These are phyloP conservation scores for Penstemon davidsonii DNA, from an alignment of 257 asterid genomes.

Conservation along the genomic window DNA sequence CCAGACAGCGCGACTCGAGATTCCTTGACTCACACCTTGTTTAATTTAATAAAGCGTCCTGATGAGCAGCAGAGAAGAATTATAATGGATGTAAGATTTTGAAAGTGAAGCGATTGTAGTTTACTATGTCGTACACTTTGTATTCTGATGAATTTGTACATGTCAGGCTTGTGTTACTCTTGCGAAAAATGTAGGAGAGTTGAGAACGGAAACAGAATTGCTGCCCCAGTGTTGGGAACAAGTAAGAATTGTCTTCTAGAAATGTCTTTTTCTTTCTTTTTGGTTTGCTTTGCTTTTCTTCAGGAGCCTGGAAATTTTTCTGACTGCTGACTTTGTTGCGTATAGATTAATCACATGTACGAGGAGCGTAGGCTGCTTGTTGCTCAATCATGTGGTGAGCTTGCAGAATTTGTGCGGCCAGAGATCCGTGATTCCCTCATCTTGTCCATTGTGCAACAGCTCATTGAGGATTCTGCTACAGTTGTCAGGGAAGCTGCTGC, in stretches of 20 bases:
- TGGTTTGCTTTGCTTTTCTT: not conserved
- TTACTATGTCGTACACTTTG: constrained; percentile 27
- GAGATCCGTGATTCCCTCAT: constrained; percentile 99
- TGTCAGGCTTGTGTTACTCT: constrained; percentile 95
- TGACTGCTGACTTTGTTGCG: constrained; percentile 22
- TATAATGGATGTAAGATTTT: constrained; percentile 90
- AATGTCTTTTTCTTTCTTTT: constrained; percentile 10
- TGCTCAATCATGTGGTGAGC: constrained; percentile 99
- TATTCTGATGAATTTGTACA: constrained; percentile 28
- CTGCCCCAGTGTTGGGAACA: constrained; percentile 99
- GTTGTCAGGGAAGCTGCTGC: constrained; percentile 99
- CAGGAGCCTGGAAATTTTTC: constrained; percentile 13
- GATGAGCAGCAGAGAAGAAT: constrained; percentile 96
- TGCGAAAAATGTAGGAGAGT: constrained; percentile 89
- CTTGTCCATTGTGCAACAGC: constrained; percentile 96
- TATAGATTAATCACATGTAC: constrained; percentile 94
- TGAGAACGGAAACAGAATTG: constrained; percentile 96
- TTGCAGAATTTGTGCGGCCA: constrained; percentile 90
- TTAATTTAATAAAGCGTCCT: constrained; percentile 97
- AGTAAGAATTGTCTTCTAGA: constrained; percentile 46
- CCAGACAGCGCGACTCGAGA: constrained; percentile 85
- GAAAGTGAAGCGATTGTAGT: constrained; percentile 25
- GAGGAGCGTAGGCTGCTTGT: constrained; percentile 99
- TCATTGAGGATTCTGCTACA: constrained; percentile 94
- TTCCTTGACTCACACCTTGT: constrained; percentile 96